A percentile compares a stretch with the other conserved stretches of the same genome.
Conservation (phyloP, 352 stramenopile species). For the Nothophytophthora sp. region DNA sequence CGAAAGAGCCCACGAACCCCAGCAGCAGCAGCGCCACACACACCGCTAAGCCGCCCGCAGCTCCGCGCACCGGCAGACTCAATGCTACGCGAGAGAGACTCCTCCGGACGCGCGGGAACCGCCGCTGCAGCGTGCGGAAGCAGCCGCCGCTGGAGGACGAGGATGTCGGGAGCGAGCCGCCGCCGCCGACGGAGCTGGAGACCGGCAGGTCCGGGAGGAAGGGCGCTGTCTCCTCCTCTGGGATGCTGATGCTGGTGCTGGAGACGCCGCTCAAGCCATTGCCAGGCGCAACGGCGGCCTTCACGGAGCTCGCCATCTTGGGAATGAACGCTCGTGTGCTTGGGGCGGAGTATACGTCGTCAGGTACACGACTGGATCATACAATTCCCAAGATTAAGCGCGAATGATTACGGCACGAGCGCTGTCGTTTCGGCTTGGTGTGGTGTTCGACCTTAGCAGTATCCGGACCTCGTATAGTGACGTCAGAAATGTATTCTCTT, state of each 20-base stretch:
- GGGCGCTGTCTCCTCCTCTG: slow-evolving; percentile 10
- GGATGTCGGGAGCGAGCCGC: background rate
- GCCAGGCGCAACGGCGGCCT: background rate
- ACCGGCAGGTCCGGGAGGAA: slow-evolving; percentile 21
- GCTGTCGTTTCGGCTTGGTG: no score
- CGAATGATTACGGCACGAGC: no score
- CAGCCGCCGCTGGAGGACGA: slow-evolving; percentile 16
- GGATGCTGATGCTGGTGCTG: slow-evolving; percentile 27
- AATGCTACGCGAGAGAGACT: slow-evolving; percentile 32
- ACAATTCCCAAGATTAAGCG: no score
- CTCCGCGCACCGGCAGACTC: slow-evolving; percentile 25
- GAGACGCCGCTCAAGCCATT: no score
- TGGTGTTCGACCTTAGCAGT: no score
- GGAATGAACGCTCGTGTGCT: slow-evolving; percentile 1
- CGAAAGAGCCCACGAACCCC: slow-evolving; percentile 63
- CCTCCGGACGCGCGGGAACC: slow-evolving; percentile 22
- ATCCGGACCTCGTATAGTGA: no score
- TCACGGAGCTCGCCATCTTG: slow-evolving; percentile 10
- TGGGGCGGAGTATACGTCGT: no score
- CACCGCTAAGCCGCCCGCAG: slow-evolving; percentile 41
- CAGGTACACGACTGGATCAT: no score
- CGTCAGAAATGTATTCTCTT: no score
- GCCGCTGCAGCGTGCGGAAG: slow-evolving; percentile 17
- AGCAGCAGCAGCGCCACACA: slow-evolving; percentile 59
- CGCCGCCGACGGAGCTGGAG: slow-evolving; percentile 5